Conservation (phyloP, 2,329 filamentous ascomycete genomes). For the Cercospora sesami region DNA sequence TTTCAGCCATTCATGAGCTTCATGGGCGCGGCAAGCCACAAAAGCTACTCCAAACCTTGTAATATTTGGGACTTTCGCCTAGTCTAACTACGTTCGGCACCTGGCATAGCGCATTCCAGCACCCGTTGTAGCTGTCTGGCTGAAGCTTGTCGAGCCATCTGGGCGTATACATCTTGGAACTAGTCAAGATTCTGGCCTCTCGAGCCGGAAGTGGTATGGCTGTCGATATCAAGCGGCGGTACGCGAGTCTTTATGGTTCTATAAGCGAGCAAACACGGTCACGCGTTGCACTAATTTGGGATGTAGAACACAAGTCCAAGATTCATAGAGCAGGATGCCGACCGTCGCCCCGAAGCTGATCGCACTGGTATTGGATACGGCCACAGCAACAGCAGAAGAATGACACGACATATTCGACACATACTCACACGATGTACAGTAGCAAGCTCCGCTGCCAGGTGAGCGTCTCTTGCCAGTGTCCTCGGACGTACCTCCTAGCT, state of each 20-base stretch:
- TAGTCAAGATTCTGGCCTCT: not conserved
- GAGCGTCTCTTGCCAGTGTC: not conserved
- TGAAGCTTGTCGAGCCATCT: not conserved
- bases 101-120: not conserved
- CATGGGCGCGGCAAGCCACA: not conserved
- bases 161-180: not conserved
- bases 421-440: not conserved
- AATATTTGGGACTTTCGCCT: constrained; percentile 3
- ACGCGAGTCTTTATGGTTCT: not conserved
- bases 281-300: not conserved
- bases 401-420: not conserved
- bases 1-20: not conserved
- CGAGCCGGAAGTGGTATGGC: not conserved
- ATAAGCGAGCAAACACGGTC: not conserved
- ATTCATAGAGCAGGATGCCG: not conserved
- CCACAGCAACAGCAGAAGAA: not conserved
- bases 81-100: not conserved
- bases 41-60: not conserved
- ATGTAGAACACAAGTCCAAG: not conserved
- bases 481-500: not conserved
- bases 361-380: not conserved
- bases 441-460: not conserved
- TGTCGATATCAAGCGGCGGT: not conserved
- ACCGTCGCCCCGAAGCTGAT: not conserved
- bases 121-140: not conserved